Base-by-base conservation (phyloP, 208 protist species). In the Tritrichomonas musculus region DNA sequence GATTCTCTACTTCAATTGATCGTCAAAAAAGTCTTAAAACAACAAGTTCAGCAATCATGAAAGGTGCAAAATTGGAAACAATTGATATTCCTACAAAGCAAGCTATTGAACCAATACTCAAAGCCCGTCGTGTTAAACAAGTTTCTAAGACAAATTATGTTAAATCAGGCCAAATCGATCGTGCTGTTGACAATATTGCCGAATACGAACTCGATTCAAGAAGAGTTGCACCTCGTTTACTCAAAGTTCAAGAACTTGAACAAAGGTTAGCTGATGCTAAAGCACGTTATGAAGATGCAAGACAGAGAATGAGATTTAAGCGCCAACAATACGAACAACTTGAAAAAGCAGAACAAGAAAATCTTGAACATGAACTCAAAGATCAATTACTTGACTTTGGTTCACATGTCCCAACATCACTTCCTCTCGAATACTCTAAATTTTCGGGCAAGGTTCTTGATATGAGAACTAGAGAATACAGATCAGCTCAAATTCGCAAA, bases 341-440 rank as follows among this genome's bases (percentile, higher is more conserved):
- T 20, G 33, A 44, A 20, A 11, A 22, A 14, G 25, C 69, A 14
- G 69, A 22, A 8, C 33, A 14, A 14, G 69, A 47, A 47, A 33
- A 77, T 1, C 36, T 77, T 44, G 69, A 77, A 47, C 9, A 77
- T 1, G 44, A 77, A 20, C 14, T 77, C 20, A n/a, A 14, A 17
- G 69, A 11, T 20, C 33, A 77, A 20, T 47, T n/a, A 14, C 69
- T 77, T 44, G 69, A 47, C 5, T 77, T 39, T 44, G 69, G 69
- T 47, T 77, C 69, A 36, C 36, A 77, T 47, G 69, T 77, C 20
- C 69, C 69, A 47, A 77, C 14, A n/a, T 47, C 69, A 5, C 36
- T 77, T 47, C 69, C 69, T 27, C 69, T 77, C 36, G 69, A 77
- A 47, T 77, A 77, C 69, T 77, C 69, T 33, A 77, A 77, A 33